Evolutionary conservation across 2,329 filamentous ascomycete genomes (phyloP), one percentile per base, ranked within the genome.

Genomic region (Emericellopsis cladophorae): DNA sequence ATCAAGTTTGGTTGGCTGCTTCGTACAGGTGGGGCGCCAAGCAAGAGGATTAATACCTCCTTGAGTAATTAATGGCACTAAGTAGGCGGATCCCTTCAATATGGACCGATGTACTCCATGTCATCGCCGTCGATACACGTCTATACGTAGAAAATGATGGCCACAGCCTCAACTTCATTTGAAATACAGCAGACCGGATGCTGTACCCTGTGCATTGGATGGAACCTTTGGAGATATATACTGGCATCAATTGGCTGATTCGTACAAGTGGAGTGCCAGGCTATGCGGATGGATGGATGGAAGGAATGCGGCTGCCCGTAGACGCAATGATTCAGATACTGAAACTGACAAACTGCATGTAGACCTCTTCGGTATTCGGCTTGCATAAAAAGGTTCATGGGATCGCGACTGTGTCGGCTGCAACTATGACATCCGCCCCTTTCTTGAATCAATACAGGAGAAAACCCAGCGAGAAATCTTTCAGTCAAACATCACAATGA

Each of bases 21-120:
- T 52, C 47, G 48, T 53, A 52, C 46, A 52, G 31, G 45, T 31
- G 48, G 47, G 37, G 37, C 37, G 5, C 34, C 21, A 39, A 39
- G 37, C 4, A 29, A 9, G 22, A 39, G n/a, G 26, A 6, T 12
- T 21, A 21, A 4, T 21, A 21, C 18, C n/a, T n/a, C n/a, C n/a
- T n/a, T n/a, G n/a, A n/a, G n/a, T n/a, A n/a, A n/a, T n/a, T n/a
- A n/a, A n/a, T n/a, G n/a, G n/a, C n/a, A n/a, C n/a, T n/a, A n/a
- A n/a, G n/a, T n/a, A n/a, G n/a, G n/a, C n/a, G n/a, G n/a, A n/a
- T n/a, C n/a, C n/a, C n/a, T n/a, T n/a, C n/a, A n/a, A n/a, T n/a
- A n/a, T n/a, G n/a, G n/a, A n/a, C n/a, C n/a, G n/a, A n/a, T n/a
- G n/a, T n/a, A n/a, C n/a, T n/a, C n/a, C n/a, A n/a, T n/a, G n/a